Evolutionary conservation across 495 filamentous ascomycete genomes (phyloP).

Genomic region (Bacidia rubella): DNA sequence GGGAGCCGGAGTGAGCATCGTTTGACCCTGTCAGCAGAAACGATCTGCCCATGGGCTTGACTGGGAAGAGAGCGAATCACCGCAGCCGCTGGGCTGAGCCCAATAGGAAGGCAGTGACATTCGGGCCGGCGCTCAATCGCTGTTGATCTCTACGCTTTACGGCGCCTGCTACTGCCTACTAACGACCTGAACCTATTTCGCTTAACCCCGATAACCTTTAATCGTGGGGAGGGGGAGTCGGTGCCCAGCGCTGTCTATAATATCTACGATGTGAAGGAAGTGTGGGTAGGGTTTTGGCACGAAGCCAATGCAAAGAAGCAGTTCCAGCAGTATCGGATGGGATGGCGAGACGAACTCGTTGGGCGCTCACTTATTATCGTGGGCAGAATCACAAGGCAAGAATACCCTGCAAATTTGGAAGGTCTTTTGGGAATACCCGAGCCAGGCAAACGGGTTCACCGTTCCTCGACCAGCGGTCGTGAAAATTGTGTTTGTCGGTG

Average conservation of each 20-base stretch:
- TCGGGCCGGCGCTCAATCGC: conserved; percentile 4
- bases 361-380: conserved; percentile 2
- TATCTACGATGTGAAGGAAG: too few species aligned
- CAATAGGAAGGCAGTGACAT: conserved; percentile 3
- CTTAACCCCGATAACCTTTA: not conserved
- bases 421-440: conserved; percentile 1
- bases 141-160: not conserved
- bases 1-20: not conserved
- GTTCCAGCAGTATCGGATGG: not conserved
- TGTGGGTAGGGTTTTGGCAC: too few species aligned
- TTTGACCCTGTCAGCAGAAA: conserved; percentile 9
- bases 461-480: not conserved
- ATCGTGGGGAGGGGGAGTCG: not conserved
- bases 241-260: too few species aligned
- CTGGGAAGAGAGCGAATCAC: conserved; percentile 10
- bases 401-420: not conserved
- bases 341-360: not conserved
- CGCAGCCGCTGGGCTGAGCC: conserved; percentile 4
- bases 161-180: not conserved
- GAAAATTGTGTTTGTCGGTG: not conserved
- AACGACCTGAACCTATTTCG: conserved; percentile 2
- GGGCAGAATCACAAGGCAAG: not conserved
- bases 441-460: not conserved
- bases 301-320: too few species aligned
- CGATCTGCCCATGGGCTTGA: conserved; percentile 4